These are phyloP conservation scores for Trichoderma asperellum DNA, from an alignment of 2,329 filamentous ascomycete genomes.

Conservation along the genomic window DNA sequence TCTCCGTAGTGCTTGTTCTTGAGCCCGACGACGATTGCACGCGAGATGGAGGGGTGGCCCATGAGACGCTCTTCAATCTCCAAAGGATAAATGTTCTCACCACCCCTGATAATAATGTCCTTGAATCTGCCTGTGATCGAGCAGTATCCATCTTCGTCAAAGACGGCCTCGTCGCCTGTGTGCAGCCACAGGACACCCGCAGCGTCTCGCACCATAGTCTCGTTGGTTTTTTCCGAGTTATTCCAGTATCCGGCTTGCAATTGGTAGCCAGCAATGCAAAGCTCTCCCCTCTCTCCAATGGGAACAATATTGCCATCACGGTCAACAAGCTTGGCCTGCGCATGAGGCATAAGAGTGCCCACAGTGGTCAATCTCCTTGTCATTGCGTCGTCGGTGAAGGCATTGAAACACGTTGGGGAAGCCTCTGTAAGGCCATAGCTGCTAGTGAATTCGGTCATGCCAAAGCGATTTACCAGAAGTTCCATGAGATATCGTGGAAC, in stretches of 20 bases:
- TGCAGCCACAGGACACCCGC: constrained; percentile 63
- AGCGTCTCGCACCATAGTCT: constrained; percentile 58
- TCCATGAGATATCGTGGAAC: constrained; percentile 78
- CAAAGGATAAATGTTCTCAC: constrained; percentile 74
- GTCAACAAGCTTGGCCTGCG: constrained; percentile 77
- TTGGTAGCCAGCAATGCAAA: constrained; percentile 79
- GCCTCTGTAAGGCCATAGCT: constrained; percentile 78
- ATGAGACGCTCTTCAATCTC: constrained; percentile 76
- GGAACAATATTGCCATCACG: constrained; percentile 67
- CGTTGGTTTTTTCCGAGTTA: constrained; percentile 73
- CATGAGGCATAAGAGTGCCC: constrained; percentile 75
- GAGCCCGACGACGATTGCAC: constrained; percentile 72
- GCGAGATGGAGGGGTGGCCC: constrained; percentile 62
- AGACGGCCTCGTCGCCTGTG: constrained; percentile 71
- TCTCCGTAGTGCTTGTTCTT: constrained; percentile 74
- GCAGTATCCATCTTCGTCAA: constrained; percentile 71
- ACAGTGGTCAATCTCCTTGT: constrained; percentile 70
- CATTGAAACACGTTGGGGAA: constrained; percentile 79
- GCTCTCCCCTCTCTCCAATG: constrained; percentile 69
- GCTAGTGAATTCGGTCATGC: constrained; percentile 74
- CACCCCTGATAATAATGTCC: constrained; percentile 77
- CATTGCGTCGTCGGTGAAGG: constrained; percentile 73
- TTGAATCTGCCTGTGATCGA: constrained; percentile 76
- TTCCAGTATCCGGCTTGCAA: constrained; percentile 70
- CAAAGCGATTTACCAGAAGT: constrained; percentile 68